phyloP scores from a whole-genome alignment of 2,329 filamentous ascomycete species.

The Fulvia fulva region DNA sequence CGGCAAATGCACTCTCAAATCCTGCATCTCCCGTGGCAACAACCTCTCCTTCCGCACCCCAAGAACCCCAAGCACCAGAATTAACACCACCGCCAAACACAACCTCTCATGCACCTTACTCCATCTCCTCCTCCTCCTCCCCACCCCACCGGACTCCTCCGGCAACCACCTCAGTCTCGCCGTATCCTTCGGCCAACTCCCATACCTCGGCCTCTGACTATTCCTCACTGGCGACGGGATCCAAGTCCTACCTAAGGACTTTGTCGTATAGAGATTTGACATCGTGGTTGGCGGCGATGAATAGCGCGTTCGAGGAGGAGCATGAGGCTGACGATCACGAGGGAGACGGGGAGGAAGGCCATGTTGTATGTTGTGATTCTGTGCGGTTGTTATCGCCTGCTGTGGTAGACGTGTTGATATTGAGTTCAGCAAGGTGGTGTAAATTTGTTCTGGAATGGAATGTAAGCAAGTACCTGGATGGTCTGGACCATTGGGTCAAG shows the following conservation, averaged over 20 bases:
- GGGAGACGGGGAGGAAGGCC: not conserved
- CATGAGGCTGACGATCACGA: not conserved
- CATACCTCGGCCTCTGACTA: not conserved
- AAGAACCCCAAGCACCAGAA: not conserved
- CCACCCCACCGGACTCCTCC: not conserved
- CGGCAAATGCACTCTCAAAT: not conserved
- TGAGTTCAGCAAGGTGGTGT: not conserved
- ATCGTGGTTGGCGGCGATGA: not conserved
- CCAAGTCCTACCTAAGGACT: not conserved
- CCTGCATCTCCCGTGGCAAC: not conserved
- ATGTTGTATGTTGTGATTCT: not conserved
- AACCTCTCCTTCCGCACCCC: not conserved
- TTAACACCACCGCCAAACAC: not conserved
- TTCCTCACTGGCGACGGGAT: not conserved
- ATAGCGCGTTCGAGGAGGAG: not conserved
- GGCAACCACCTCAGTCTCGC: not conserved
- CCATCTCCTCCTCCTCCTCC: not conserved
- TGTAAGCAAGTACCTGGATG: not conserved
- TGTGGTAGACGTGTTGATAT: no score
- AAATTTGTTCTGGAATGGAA: conserved; percentile 1
- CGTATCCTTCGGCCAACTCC: not conserved
- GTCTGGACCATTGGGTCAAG: not conserved
- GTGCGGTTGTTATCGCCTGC: not conserved
- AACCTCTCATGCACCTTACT: not conserved
- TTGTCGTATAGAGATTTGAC: conserved; percentile 1